Conservation (phyloP, 2,329 filamentous ascomycete genomes). For the Paracoccidioides lutzii region DNA sequence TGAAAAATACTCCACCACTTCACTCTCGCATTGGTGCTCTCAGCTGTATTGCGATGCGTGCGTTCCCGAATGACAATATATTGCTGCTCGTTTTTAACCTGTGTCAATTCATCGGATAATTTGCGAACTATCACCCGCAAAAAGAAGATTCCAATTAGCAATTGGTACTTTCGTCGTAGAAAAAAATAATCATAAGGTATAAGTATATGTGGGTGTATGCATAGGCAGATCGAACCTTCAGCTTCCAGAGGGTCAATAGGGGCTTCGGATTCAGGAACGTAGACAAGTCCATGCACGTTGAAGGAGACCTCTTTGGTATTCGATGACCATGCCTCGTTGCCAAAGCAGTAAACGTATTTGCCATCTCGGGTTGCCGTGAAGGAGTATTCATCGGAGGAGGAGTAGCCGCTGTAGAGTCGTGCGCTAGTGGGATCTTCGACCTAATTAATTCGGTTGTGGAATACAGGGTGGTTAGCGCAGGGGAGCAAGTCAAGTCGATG, state of each 20-base stretch:
- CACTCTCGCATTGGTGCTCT: slow-evolving; percentile 92
- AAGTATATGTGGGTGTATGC: no score
- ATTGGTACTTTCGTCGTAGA: neutral
- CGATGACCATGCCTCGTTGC: slow-evolving; percentile 95
- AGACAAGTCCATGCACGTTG: slow-evolving; percentile 98
- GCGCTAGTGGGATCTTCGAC: slow-evolving; percentile 66
- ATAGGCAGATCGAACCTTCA: slow-evolving; percentile 50
- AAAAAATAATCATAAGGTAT: neutral
- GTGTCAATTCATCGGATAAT: slow-evolving; percentile 71
- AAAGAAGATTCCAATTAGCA: slow-evolving; percentile 4
- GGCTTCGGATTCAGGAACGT: slow-evolving; percentile 77
- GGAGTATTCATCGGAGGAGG: slow-evolving; percentile 81
- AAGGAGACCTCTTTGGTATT: slow-evolving; percentile 97
- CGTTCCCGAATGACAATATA: slow-evolving; percentile 94
- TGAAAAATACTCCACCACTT: slow-evolving; percentile 99
- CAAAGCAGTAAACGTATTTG: slow-evolving; percentile 94
- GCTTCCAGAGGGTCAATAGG: slow-evolving; percentile 77
- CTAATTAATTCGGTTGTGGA: slow-evolving; percentile 26
- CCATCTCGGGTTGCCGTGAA: slow-evolving; percentile 79
- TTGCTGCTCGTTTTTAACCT: slow-evolving; percentile 94
- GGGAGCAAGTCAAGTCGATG: no score
- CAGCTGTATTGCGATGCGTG: slow-evolving; percentile 94
- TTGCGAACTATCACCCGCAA: slow-evolving; percentile 50
- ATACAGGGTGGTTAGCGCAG: neutral
- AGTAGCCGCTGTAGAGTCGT: slow-evolving; percentile 68